Conservation (phyloP, 345 rosid genomes). For the Melaleuca quinquenervia region DNA sequence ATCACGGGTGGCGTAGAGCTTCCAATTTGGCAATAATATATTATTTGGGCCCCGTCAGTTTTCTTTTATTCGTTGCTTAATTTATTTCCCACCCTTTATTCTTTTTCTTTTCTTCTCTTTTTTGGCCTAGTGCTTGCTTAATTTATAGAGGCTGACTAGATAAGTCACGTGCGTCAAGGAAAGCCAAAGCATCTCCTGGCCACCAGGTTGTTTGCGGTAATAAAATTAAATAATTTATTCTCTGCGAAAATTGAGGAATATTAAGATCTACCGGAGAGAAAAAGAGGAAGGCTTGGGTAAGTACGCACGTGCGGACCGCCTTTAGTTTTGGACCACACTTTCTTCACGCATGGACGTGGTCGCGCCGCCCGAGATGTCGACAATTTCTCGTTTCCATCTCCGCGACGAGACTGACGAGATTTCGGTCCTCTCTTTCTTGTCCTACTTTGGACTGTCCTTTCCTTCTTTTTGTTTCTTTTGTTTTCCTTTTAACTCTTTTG, state of each 20-base stretch:
- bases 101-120: too few species aligned
- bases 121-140: not conserved
- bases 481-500: not conserved
- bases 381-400: not conserved
- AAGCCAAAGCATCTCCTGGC: not conserved
- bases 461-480: too few species aligned
- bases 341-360: not conserved
- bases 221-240: not conserved
- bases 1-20: not conserved
- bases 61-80: too few species aligned
- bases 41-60: not conserved
- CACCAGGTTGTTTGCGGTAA: not conserved
- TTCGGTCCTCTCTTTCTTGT: not conserved
- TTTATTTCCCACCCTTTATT: too few species aligned
- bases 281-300: not conserved
- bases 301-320: not conserved
- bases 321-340: not conserved
- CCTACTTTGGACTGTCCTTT: not conserved
- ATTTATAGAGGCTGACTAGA: not conserved
- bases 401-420: not conserved
- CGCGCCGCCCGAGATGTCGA: not conserved
- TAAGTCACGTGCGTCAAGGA: not conserved
- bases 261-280: not conserved
- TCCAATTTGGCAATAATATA: not conserved
- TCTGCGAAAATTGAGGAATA: not conserved